Evolutionary conservation across 1,139 yeast genomes (phyloP).

Genomic region (Taiozyma sp.): DNA sequence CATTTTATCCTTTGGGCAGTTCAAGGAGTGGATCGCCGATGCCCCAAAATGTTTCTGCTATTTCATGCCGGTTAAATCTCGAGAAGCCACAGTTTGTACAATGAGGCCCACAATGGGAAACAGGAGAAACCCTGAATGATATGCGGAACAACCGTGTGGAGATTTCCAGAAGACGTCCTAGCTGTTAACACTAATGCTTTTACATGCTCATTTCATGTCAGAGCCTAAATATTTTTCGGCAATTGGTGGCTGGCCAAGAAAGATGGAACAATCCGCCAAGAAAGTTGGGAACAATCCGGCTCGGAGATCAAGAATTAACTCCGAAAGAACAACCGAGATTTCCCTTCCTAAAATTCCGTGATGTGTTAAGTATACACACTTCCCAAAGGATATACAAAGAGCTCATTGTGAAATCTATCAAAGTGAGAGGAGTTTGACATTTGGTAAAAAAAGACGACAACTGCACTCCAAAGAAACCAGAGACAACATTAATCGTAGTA

Average conservation of each 20-base stretch:
- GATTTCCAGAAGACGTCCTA: neutral
- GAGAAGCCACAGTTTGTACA: neutral
- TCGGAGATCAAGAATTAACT: too few species aligned
- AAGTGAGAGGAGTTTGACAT: slow-evolving; percentile 1
- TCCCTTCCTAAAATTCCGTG: too few species aligned
- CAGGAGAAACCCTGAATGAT: neutral
- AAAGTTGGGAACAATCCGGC: too few species aligned
- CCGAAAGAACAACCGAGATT: too few species aligned
- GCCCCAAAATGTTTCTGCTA: neutral
- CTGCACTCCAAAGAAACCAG: neutral
- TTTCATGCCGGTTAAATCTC: neutral
- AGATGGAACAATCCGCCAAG: too few species aligned
- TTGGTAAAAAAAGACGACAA: neutral
- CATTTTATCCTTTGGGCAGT: neutral
- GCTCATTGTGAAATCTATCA: slow-evolving; percentile 43
- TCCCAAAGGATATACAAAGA: slow-evolving; percentile 37
- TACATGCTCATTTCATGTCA: too few species aligned
- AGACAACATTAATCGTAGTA: neutral
- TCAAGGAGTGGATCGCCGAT: neutral
- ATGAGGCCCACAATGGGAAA: neutral
- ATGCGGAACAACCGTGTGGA: neutral
- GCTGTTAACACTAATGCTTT: too few species aligned
- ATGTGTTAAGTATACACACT: neutral
- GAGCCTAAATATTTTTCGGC: too few species aligned
- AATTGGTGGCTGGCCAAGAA: too few species aligned